These are phyloP conservation scores for Leptosphaerulina australis DNA, from an alignment of 2,329 filamentous ascomycete species.

Conservation along the genomic window DNA sequence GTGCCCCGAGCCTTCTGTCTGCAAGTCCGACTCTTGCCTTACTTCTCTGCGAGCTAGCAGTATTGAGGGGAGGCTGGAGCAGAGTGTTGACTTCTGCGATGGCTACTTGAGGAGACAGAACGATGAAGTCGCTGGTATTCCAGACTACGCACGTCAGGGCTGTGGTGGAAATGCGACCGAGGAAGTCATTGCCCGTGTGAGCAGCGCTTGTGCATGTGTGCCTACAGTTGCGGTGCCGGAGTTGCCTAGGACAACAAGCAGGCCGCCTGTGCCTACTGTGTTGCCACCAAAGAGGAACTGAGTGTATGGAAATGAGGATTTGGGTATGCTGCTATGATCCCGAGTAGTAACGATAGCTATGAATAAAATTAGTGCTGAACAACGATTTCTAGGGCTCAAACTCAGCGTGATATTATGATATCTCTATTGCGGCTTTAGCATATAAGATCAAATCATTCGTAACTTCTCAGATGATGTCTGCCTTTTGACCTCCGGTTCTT, in stretches of 20 bases:
- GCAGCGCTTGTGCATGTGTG: constrained; percentile 34
- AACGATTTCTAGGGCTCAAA: no score
- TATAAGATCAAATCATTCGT: no score
- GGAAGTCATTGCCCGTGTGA: constrained; percentile 29
- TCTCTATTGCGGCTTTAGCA: no score
- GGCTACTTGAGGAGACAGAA: constrained; percentile 25
- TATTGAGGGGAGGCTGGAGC: constrained; percentile 25
- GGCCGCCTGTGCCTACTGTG: constrained; percentile 34
- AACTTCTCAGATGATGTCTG: no score
- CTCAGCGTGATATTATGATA: no score
- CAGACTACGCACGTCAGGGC: constrained; percentile 25
- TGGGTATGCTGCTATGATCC: background rate
- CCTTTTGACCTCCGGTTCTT: no score
- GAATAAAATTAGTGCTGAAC: no score
- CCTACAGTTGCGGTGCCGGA: constrained; percentile 31
- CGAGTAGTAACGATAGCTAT: no score
- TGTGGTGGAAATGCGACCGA: constrained; percentile 19
- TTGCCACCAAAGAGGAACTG: constrained; percentile 24
- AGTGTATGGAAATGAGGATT: no score
- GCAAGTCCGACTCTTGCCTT: constrained; percentile 27
- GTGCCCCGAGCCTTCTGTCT: constrained; percentile 31
- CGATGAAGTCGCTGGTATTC: constrained; percentile 23
- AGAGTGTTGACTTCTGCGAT: constrained; percentile 27
- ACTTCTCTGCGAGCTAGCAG: constrained; percentile 29
- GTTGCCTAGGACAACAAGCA: constrained; percentile 32